A percentile compares a stretch with the other conserved stretches of the same genome.
Evolutionary conservation across 1,284 basidiomycete genomes (phyloP).

Genomic region (Xerocomus minutiporus): DNA sequence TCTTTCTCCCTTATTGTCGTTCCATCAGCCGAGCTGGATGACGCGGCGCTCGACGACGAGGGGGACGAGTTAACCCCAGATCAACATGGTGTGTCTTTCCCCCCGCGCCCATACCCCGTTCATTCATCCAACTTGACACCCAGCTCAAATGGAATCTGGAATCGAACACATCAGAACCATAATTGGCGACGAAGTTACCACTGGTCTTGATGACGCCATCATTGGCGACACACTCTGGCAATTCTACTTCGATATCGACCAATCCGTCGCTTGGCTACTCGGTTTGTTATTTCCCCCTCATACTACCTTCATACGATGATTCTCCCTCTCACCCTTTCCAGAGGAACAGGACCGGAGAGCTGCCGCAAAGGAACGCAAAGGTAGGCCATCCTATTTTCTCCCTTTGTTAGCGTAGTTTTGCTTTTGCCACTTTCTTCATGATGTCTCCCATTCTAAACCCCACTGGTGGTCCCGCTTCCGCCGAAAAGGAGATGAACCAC

Average conservation of each 20-base stretch:
- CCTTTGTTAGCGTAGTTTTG: slow-evolving; percentile 30
- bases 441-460: slow-evolving; percentile 31
- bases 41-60: slow-evolving; percentile 66
- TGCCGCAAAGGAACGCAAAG: slow-evolving; percentile 71
- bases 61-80: slow-evolving; percentile 69
- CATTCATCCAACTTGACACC: slow-evolving; percentile 2
- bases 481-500: slow-evolving; percentile 29
- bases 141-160: slow-evolving; percentile 72
- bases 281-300: slow-evolving; percentile 41
- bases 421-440: slow-evolving; percentile 33
- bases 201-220: slow-evolving; percentile 66
- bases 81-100: slow-evolving; percentile 51
- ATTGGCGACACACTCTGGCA: slow-evolving; percentile 88
- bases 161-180: slow-evolving; percentile 63
- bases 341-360: slow-evolving; percentile 57
- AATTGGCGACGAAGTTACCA: slow-evolving; percentile 62
- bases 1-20: slow-evolving; percentile 1
- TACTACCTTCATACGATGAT: background rate
- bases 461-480: slow-evolving; percentile 33
- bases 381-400: slow-evolving; percentile 49
- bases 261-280: slow-evolving; percentile 69
- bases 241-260: slow-evolving; percentile 81
- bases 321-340: slow-evolving; percentile 24
- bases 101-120: background rate
- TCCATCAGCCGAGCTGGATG: slow-evolving; percentile 66